phyloP scores from a whole-genome alignment of 352 stramenopile genomes.

The Stephanocyclus meneghinianus region DNA sequence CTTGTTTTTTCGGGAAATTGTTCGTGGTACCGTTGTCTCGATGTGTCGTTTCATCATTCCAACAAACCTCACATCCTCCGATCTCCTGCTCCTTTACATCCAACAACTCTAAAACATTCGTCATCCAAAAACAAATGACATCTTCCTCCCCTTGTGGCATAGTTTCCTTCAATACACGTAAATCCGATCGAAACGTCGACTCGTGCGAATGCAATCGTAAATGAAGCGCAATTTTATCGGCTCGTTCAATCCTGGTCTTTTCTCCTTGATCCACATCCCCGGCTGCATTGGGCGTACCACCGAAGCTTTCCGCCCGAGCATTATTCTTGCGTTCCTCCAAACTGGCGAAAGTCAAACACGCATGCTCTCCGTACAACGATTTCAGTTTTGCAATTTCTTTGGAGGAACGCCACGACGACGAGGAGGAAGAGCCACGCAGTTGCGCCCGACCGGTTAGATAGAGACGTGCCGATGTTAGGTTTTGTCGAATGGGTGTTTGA shows the following conservation, averaged over 20 bases:
- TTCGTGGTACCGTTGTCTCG: background rate
- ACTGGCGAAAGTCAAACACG: slow-evolving; percentile 28
- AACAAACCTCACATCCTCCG: slow-evolving; percentile 11
- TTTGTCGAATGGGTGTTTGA: slow-evolving; percentile 1
- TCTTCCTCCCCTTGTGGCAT: slow-evolving; percentile 4
- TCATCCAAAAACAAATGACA: slow-evolving; percentile 66
- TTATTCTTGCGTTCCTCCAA: slow-evolving; percentile 13
- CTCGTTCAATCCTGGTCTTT: slow-evolving; percentile 30
- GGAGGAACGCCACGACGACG: slow-evolving; percentile 17
- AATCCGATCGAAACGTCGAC: slow-evolving; percentile 10
- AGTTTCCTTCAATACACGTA: background rate
- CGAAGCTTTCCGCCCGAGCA: background rate
- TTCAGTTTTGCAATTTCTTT: slow-evolving; percentile 34
- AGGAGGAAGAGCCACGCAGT: slow-evolving; percentile 8
- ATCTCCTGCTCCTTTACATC: slow-evolving; percentile 54
- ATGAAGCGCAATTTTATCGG: slow-evolving; percentile 28
- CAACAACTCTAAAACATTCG: slow-evolving; percentile 70
- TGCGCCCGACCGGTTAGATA: slow-evolving; percentile 28
- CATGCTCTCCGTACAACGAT: slow-evolving; percentile 36
- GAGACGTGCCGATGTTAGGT: slow-evolving; percentile 27
- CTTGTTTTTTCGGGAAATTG: slow-evolving; percentile 5
- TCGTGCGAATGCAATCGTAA: slow-evolving; percentile 19
- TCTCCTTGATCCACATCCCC: background rate
- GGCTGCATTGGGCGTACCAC: background rate
- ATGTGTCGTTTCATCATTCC: slow-evolving; percentile 2